Percentiles rank a stretch among this genome's conserved stretches.
Conservation (phyloP, 2,329 filamentous ascomycete genomes). For the Pseudonectria foliicola region DNA sequence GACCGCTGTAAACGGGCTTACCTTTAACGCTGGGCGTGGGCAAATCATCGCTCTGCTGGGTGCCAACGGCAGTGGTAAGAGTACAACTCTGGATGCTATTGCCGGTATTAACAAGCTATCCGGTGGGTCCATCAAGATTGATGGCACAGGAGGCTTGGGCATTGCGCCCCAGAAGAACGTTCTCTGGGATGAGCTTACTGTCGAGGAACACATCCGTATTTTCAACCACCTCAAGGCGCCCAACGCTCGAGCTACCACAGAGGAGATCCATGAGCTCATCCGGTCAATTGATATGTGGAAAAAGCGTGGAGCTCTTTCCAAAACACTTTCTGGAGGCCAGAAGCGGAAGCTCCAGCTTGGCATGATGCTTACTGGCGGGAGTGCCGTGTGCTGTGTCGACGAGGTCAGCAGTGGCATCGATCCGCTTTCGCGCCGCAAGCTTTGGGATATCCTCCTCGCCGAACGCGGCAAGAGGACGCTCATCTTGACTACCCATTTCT, state of each 20-base stretch:
- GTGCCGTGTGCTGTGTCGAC: conserved; percentile 81
- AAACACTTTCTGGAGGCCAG: conserved; percentile 81
- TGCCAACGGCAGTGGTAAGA: conserved; percentile 86
- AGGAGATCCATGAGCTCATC: conserved; percentile 58
- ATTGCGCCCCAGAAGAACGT: conserved; percentile 93
- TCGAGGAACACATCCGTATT: conserved; percentile 74
- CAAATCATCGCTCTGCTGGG: conserved; percentile 83
- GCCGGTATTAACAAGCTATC: conserved; percentile 74
- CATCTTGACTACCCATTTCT: conserved; percentile 84
- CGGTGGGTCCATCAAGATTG: conserved; percentile 67
- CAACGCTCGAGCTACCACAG: conserved; percentile 44
- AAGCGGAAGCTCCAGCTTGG: conserved; percentile 88
- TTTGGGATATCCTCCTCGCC: conserved; percentile 87
- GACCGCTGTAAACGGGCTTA: conserved; percentile 69
- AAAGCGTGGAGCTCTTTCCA: conserved; percentile 65
- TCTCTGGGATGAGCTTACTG: conserved; percentile 82
- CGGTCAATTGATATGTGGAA: conserved; percentile 64
- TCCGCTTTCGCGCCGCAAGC: conserved; percentile 76
- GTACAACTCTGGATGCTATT: conserved; percentile 81
- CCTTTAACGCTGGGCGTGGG: conserved; percentile 63
- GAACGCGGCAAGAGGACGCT: conserved; percentile 78
- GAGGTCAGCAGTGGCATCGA: conserved; percentile 87
- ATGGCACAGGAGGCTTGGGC: conserved; percentile 72
- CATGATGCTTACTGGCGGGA: conserved; percentile 92
- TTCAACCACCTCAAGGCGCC: conserved; percentile 77